A percentile compares a stretch with the other conserved stretches of the same genome.
These are phyloP conservation scores for Corymbia calophylla DNA, from an alignment of 441 rosid genomes.

Conservation along the genomic window DNA sequence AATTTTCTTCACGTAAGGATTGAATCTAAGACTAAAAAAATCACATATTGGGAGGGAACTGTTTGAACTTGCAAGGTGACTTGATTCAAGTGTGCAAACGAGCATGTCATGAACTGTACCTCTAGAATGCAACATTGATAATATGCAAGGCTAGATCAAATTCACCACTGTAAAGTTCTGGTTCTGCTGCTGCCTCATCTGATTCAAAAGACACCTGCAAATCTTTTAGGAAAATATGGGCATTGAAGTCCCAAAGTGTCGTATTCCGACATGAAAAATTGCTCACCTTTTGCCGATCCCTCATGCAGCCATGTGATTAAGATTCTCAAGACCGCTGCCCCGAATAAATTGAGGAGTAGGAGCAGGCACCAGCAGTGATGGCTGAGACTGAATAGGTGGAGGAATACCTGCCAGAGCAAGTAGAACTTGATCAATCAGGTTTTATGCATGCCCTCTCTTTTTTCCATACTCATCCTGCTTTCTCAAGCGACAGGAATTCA, in stretches of 20 bases:
- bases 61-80: not conserved
- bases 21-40: not conserved
- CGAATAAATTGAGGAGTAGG: constrained; percentile 38
- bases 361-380: constrained; percentile 61
- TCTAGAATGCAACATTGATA: constrained; percentile 70
- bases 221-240: not conserved
- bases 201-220: constrained; percentile 70
- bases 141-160: constrained; percentile 87
- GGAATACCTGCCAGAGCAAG: constrained; percentile 32
- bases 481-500: not conserved
- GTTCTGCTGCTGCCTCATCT: constrained; percentile 76
- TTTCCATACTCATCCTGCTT: not conserved
- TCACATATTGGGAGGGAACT: not conserved
- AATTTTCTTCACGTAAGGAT: not conserved
- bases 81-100: not conserved
- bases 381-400: constrained; percentile 48
- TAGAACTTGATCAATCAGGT: not conserved
- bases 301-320: constrained; percentile 64
- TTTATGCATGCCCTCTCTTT: not conserved
- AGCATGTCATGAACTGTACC: constrained; percentile 28
- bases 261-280: not conserved
- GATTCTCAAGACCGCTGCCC: constrained; percentile 61
- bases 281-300: constrained; percentile 49
- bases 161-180: constrained; percentile 75
- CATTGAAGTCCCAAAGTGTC: not conserved